phyloP scores from a whole-genome alignment of 768 basidiomycete genomes.

The Dioszegia hungarica region DNA sequence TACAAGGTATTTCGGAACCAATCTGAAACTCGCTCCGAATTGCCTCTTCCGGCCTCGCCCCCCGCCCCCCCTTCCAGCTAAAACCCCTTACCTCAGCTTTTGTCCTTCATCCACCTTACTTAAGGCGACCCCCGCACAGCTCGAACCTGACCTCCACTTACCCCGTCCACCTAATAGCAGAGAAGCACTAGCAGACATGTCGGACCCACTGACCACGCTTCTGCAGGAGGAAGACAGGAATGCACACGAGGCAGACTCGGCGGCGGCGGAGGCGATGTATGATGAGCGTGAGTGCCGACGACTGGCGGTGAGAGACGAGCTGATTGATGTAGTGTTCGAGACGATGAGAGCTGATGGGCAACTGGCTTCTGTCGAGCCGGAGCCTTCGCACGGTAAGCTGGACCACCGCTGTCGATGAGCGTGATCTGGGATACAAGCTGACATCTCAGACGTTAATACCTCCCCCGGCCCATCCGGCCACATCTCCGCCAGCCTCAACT shows the following conservation, averaged over 20 bases:
- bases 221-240: background rate
- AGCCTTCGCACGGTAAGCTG: background rate
- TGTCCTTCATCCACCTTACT: background rate
- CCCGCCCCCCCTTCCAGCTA: no score
- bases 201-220: background rate
- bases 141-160: no score
- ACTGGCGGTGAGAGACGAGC: background rate
- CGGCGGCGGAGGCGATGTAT: background rate
- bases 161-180: background rate
- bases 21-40: background rate
- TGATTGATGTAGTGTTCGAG: background rate
- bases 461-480: background rate
- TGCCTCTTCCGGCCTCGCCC: background rate
- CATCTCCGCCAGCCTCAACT: background rate
- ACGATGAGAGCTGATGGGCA: background rate
- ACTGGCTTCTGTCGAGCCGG: background rate
- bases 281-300: background rate
- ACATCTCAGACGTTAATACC: no score
- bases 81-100: slow-evolving; percentile 5
- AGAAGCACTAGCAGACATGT: background rate
- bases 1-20: background rate
- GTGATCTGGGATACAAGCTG: no score
- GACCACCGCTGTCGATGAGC: no score
- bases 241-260: background rate
- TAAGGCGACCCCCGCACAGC: background rate